Evolutionary conservation across 768 basidiomycete genomes (phyloP), one percentile per base, ranked within the genome.

Genomic region (Amanita thiersii): DNA sequence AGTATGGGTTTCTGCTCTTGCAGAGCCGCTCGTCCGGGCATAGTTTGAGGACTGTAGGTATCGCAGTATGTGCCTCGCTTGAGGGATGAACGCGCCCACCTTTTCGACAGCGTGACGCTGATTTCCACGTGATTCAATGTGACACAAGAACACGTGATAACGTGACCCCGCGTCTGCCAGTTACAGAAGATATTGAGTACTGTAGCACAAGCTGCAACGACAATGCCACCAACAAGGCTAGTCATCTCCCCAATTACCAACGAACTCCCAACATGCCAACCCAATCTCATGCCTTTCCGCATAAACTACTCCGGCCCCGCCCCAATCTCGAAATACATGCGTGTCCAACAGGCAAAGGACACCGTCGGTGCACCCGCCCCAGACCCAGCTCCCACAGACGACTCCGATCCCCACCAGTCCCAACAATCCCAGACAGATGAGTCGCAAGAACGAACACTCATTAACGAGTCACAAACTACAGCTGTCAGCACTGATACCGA

Each of bases 201-300:
- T 15, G 7, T 14, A 15, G 4, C 20, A 25, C 4, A n/a, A n/a
- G n/a, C n/a, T n/a, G n/a, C n/a, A 5, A 24, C 34, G 25, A 29
- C 21, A 12, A 28, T 29, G 29, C 17, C 33, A 19, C 15, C 45
- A 0, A 14, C 33, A 26, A 40, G 17, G 23, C 33, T 21, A 30
- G 18, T 14, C 24, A 43, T 28, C 35, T 31, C 39, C 19, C 33
- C 40, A 24, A 21, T 23, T 24, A 28, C 12, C 19, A 14, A 44
- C 19, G 21, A 52, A 11, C 49, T 73, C 7, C 55, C 62, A n/a
- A 44, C 48, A 55, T 77, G 73, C 35, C 64, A 61, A 2, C 86
- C 84, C 1, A 70, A 79, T 53, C 69, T 92, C 21, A 87, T 92
- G 84, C 88, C 88, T 3, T 91, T 92, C 48, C 77, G 82, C 50